Evolutionary conservation across 345 rosid genomes (phyloP), one percentile per base, ranked within the genome.

Genomic region (Eucalyptus erythrocorys): DNA sequence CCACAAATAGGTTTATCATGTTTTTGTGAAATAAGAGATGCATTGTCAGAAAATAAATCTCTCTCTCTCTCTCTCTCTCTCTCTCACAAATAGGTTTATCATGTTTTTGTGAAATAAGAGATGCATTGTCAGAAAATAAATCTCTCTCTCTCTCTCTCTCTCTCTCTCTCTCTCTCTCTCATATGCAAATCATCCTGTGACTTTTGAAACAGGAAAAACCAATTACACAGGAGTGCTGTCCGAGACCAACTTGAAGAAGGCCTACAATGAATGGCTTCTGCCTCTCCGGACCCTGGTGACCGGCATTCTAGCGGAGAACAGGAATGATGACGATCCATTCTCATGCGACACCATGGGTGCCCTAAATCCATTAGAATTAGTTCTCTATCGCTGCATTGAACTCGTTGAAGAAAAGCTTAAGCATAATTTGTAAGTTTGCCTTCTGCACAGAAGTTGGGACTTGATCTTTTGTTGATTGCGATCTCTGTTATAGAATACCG

Each of bases 301-400:
- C 10, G 92, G 93, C 90, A 90, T 91, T 48, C 49, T 88, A 61
- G 91, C 95, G 19, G 93, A 92, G 94, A 94, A 90, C 87, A 92
- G 84, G 90, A 88, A 91, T 26, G 94, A 95, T 34, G 59, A 86
- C 85, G 93, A 92, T 86, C 92, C 91, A 79, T 55, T 91, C 32
- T 88, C 93, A 19, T 43, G 88, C 1, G 94, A 91, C 45, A 11
- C 89, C n/a, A 55, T 89, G 24, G 92, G 95, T 79, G 88, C 94
- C 86, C 91, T 97, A 50, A 94, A 95, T 91, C 97, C 96, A 17
- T 88, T 97, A 32, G 97, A 95, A 90, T 21, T 94, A 51, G 99
- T 97, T 88, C 89, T 98, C 50, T 94, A 95, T 87, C 95, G 96
- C 22, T 98, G 99, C 90, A 95, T 97, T 37, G 99, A 96, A 89